A percentile compares a stretch with the other conserved stretches of the same genome.
These are phyloP conservation scores for Pseudofabraea citricarpa DNA, from an alignment of 2,329 filamentous ascomycete genomes.

Conservation along the genomic window DNA sequence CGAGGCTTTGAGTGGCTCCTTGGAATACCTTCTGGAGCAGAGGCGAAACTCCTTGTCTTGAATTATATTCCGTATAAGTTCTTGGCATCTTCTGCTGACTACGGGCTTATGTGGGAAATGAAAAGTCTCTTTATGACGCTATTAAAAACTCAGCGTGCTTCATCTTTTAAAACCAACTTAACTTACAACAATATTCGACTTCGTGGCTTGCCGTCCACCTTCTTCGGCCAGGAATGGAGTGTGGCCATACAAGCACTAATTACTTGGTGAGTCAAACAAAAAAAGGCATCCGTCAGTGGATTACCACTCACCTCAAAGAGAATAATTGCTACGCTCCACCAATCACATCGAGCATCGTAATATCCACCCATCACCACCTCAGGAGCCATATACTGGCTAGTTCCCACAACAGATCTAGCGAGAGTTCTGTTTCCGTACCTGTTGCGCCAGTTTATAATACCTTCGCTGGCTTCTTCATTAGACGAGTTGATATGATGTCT, in stretches of 20 bases:
- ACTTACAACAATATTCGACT: constrained; percentile 74
- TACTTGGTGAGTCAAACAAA: too few species aligned
- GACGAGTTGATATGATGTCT: constrained; percentile 32
- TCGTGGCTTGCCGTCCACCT: constrained; percentile 69
- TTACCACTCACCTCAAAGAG: constrained; percentile 64
- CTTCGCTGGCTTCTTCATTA: constrained; percentile 30
- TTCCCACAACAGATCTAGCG: constrained; percentile 85
- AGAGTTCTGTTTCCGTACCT: constrained; percentile 63
- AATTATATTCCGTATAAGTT: constrained; percentile 70
- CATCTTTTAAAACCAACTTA: neutral
- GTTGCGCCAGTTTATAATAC: constrained; percentile 66
- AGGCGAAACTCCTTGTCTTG: constrained; percentile 71
- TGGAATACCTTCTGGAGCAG: constrained; percentile 71
- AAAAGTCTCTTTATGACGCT: constrained; percentile 68
- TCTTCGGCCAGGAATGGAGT: constrained; percentile 86
- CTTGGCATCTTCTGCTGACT: constrained; percentile 67
- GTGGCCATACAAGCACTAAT: constrained; percentile 76
- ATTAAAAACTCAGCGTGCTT: constrained; percentile 12
- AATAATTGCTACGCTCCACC: constrained; percentile 95
- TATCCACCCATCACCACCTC: constrained; percentile 78
- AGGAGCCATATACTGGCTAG: constrained; percentile 97
- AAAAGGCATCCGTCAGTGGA: too few species aligned
- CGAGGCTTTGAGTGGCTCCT: constrained; percentile 42
- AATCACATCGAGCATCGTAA: constrained; percentile 93
- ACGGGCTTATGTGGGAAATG: constrained; percentile 62